A percentile compares a stretch with the other conserved stretches of the same genome.
Conservation (phyloP, 257 asterid species). For the Asclepias syriaca region DNA sequence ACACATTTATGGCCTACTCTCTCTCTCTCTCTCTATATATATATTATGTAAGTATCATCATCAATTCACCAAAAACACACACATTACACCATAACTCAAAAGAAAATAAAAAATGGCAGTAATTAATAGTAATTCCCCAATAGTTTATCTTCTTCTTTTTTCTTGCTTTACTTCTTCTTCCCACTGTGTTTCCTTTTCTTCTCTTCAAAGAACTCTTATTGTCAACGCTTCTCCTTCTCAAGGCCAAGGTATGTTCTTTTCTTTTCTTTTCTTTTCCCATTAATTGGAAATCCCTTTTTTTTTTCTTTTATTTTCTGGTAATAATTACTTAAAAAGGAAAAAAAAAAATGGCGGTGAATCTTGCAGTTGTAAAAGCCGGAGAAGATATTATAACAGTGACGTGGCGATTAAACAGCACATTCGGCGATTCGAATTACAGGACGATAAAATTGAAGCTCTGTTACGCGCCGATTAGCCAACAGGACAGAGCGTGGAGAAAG, state of each 20-base stretch:
- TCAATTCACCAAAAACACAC: neutral
- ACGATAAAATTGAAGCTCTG: constrained; percentile 47
- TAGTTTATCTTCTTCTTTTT: constrained; percentile 18
- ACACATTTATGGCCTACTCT: no score
- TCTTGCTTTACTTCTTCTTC: constrained; percentile 22
- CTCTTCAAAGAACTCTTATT: constrained; percentile 28
- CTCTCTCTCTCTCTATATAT: no score
- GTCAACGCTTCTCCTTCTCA: constrained; percentile 26
- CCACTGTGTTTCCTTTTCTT: constrained; percentile 26
- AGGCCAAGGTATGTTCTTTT: constrained; percentile 30
- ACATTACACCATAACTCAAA: neutral
- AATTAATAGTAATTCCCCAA: neutral
- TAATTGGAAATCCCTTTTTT: no score
- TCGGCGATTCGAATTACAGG: constrained; percentile 40
- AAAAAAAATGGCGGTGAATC: neutral
- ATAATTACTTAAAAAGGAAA: no score
- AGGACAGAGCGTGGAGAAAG: constrained; percentile 70
- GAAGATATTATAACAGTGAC: constrained; percentile 38
- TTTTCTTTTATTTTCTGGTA: no score
- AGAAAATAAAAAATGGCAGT: constrained; percentile 3
- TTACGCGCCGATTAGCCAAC: constrained; percentile 70
- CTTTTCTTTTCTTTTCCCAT: no score
- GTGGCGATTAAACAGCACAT: constrained; percentile 41
- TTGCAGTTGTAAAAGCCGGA: constrained; percentile 50
- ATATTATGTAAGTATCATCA: neutral